Evolutionary conservation across 2,329 filamentous ascomycete genomes (phyloP).

Genomic region (Diaporthe sp.): DNA sequence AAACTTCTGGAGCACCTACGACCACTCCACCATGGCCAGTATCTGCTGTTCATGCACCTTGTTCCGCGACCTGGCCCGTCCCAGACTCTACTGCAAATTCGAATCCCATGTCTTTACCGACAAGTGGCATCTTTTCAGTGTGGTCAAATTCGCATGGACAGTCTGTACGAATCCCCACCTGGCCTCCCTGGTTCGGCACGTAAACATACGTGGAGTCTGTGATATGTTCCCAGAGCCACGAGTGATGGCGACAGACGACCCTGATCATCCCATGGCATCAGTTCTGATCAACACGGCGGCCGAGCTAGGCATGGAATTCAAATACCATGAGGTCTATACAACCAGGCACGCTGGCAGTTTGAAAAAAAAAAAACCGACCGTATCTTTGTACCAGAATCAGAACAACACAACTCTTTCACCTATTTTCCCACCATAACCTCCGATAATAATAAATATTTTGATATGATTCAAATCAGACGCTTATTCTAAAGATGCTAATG

Average conservation of each 20-base stretch:
- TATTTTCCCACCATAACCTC: too few relatives aligned
- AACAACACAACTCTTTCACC: too few relatives aligned
- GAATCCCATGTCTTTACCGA: background rate
- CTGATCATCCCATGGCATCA: background rate
- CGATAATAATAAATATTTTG: too few relatives aligned
- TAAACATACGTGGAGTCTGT: background rate
- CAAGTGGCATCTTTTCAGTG: background rate
- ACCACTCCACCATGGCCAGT: background rate
- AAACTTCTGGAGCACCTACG: background rate
- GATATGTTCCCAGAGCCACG: background rate
- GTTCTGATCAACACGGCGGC: background rate
- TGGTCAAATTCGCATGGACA: background rate
- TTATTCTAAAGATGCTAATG: too few relatives aligned
- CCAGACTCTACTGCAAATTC: slow-evolving; percentile 1
- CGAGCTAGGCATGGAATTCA: background rate
- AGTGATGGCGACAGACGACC: too few relatives aligned
- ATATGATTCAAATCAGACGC: too few relatives aligned
- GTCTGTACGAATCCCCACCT: background rate
- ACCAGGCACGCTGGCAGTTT: background rate
- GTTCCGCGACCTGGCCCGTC: background rate
- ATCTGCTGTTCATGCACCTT: background rate
- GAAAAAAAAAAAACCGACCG: too few relatives aligned
- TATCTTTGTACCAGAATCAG: too few relatives aligned
- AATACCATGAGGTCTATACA: background rate
- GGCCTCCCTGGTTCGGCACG: background rate